These are phyloP conservation scores for Drechslera avenae DNA, from an alignment of 2,329 filamentous ascomycete genomes.

Conservation along the genomic window DNA sequence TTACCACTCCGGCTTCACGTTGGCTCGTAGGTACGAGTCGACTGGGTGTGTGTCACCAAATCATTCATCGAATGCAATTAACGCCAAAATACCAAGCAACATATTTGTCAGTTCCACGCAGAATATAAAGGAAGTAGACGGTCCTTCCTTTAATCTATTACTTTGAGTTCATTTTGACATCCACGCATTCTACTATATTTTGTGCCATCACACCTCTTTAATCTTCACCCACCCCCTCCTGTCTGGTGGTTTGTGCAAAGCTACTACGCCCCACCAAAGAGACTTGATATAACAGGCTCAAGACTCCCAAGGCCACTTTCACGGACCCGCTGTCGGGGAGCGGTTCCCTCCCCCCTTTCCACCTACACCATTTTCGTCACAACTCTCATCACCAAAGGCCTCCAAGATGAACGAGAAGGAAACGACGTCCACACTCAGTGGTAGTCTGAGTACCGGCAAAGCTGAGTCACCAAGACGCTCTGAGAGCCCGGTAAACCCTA, in stretches of 20 bases:
- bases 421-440: not conserved
- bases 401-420: not conserved
- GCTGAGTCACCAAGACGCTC: not conserved
- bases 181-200: not conserved
- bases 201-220: too few relatives aligned
- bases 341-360: not conserved
- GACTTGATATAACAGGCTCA: not conserved
- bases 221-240: too few relatives aligned
- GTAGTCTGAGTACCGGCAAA: not conserved
- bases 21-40: not conserved
- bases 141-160: not conserved
- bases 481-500: not conserved
- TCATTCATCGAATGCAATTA: not conserved
- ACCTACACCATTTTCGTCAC: not conserved
- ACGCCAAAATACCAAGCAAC: not conserved
- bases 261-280: not conserved
- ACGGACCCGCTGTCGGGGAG: too few relatives aligned
- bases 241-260: too few relatives aligned
- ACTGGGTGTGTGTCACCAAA: too few relatives aligned
- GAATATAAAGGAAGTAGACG: not conserved
- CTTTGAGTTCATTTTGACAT: too few relatives aligned
- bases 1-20: not conserved
- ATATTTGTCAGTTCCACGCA: not conserved
- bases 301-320: not conserved
- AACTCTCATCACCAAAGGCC: not conserved